Evolutionary conservation across 225 moss, liverwort and hornwort genomes (phyloP).

Genomic region (Physcomitrellopsis africana): DNA sequence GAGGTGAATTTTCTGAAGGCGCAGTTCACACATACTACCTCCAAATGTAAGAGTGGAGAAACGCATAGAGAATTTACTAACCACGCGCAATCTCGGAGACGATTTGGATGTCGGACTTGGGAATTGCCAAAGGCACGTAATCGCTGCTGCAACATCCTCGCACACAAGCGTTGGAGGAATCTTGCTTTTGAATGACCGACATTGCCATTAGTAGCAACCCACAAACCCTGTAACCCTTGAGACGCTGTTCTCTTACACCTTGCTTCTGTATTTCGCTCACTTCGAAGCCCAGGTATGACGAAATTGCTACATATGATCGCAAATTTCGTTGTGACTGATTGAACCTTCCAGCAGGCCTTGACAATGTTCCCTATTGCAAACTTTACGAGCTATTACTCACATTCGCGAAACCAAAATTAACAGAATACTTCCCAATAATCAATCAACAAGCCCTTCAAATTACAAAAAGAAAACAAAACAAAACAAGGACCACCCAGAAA

Average conservation of each 20-base stretch:
- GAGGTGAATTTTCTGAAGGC: not conserved
- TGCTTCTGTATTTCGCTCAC: not conserved
- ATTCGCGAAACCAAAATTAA: not conserved
- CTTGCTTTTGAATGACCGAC: conserved; percentile 31
- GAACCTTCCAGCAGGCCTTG: not conserved
- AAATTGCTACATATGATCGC: not conserved
- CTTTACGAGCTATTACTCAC: not conserved
- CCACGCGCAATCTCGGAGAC: conserved; percentile 64
- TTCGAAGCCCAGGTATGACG: not conserved
- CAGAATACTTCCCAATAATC: not conserved
- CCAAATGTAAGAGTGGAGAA: not conserved
- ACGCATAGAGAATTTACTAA: conserved; percentile 19
- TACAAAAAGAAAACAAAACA: no score
- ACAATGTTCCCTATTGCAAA: not conserved
- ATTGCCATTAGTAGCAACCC: conserved; percentile 26
- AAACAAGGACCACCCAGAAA: no score
- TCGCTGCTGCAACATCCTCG: conserved; percentile 68
- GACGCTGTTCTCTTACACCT: not conserved
- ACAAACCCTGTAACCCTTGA: conserved; percentile 17
- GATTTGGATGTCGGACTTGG: conserved; percentile 55
- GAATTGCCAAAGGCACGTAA: conserved; percentile 44
- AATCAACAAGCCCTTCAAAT: not conserved
- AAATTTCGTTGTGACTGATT: not conserved
- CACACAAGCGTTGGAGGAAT: conserved; percentile 43
- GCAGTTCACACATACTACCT: not conserved